A percentile compares a stretch with the other conserved stretches of the same genome.
Evolutionary conservation across 2,329 filamentous ascomycete genomes (phyloP).

Genomic region (Alternaria sp.): DNA sequence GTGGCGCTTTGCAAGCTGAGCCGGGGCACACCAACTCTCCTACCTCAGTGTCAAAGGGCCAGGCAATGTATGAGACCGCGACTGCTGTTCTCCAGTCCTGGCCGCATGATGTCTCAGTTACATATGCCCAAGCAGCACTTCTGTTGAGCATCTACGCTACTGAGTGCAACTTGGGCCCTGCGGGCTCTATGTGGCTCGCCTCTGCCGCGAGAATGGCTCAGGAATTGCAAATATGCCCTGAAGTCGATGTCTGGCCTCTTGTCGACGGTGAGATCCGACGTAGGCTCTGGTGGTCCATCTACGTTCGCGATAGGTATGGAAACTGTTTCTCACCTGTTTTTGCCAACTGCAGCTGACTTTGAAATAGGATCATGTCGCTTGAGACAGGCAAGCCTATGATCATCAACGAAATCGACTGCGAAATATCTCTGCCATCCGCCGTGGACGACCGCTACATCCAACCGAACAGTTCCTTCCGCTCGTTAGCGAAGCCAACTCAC

Average conservation of each 20-base stretch:
- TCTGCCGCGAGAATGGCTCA: slow-evolving; percentile 80
- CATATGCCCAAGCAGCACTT: slow-evolving; percentile 74
- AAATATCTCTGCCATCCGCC: slow-evolving; percentile 77
- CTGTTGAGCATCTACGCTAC: slow-evolving; percentile 80
- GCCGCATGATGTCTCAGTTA: slow-evolving; percentile 77
- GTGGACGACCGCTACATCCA: slow-evolving; percentile 81
- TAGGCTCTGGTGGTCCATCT: slow-evolving; percentile 92
- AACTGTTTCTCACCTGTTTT: too few species aligned
- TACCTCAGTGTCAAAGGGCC: slow-evolving; percentile 61
- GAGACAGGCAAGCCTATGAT: slow-evolving; percentile 81
- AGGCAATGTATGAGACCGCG: slow-evolving; percentile 73
- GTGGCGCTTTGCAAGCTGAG: slow-evolving; percentile 76
- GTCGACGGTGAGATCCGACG: slow-evolving; percentile 86
- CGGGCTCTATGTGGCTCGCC: slow-evolving; percentile 86
- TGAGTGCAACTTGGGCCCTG: slow-evolving; percentile 85
- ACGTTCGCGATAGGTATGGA: slow-evolving; percentile 79
- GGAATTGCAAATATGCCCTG: slow-evolving; percentile 79
- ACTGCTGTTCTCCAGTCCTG: slow-evolving; percentile 77
- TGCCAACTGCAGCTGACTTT: slow-evolving; percentile 26
- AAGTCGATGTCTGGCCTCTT: slow-evolving; percentile 73
- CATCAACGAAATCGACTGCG: slow-evolving; percentile 88
- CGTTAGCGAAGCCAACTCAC: slow-evolving; percentile 53
- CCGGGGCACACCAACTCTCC: slow-evolving; percentile 63
- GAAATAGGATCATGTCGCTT: slow-evolving; percentile 71
- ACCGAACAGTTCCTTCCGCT: slow-evolving; percentile 54